These are phyloP conservation scores for Scenedesmus sp. DNA, from an alignment of 163 green algal genomes.

Conservation along the genomic window DNA sequence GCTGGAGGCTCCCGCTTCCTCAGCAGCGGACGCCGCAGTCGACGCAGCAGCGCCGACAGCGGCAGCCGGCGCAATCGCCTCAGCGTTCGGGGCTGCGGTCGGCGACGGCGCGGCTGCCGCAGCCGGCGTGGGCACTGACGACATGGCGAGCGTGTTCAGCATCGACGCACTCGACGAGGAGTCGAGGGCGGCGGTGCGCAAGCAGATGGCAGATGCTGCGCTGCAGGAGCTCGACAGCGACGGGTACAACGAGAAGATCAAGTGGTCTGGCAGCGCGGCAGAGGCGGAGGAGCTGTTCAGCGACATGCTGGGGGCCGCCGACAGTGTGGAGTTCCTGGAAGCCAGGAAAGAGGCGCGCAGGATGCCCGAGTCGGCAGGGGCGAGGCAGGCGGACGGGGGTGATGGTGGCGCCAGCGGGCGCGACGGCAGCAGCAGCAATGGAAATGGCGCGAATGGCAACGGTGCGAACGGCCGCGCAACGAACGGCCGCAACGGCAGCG, in stretches of 20 bases:
- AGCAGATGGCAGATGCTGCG: slow-evolving; percentile 5
- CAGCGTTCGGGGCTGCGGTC: neutral
- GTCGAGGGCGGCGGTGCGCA: neutral
- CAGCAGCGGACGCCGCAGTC: neutral
- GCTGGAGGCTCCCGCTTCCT: neutral
- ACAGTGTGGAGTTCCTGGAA: neutral
- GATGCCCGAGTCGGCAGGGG: neutral
- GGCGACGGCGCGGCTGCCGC: slow-evolving; percentile 1
- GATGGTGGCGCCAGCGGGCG: neutral
- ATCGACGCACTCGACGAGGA: slow-evolving; percentile 26
- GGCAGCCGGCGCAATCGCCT: neutral
- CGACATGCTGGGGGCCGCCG: neutral
- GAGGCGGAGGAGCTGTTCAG: neutral
- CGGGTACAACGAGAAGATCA: neutral
- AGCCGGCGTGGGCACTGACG: neutral
- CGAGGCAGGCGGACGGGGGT: neutral
- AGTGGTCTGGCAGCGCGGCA: neutral
- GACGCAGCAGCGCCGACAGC: neutral
- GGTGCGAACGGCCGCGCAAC: neutral
- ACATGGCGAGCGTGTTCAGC: slow-evolving; percentile 5
- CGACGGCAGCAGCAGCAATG: neutral
- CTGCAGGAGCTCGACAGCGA: neutral
- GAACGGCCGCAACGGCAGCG: neutral
- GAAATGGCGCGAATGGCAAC: neutral
- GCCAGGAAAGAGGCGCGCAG: neutral